Evolutionary conservation across 495 filamentous ascomycete genomes (phyloP).

Genomic region (Bathelium albidoporum): DNA sequence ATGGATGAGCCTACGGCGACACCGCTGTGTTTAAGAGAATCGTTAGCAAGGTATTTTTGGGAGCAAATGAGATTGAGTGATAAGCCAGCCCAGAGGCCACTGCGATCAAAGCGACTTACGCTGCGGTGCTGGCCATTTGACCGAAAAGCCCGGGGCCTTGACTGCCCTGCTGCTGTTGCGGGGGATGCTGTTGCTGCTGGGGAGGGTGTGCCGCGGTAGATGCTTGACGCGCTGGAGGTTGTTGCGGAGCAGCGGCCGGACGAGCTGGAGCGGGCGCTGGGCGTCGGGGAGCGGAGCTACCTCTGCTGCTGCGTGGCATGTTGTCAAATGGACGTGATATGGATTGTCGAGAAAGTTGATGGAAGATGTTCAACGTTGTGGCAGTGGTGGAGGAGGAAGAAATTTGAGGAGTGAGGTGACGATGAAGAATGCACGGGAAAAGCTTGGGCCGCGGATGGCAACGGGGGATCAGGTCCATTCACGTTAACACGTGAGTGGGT

Average conservation of each 20-base stretch:
- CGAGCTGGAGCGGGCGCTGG: conserved; percentile 20
- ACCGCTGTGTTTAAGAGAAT: conserved; percentile 47
- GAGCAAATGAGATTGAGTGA: too few species aligned
- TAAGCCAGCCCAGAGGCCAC: too few species aligned
- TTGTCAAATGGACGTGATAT: not conserved
- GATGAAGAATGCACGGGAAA: not conserved
- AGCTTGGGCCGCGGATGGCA: not conserved
- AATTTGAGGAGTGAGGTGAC: not conserved
- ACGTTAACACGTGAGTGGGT: not conserved
- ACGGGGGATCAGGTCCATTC: not conserved
- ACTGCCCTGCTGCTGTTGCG: conserved; percentile 15
- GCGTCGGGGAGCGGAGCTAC: conserved; percentile 19
- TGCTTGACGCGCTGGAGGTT: conserved; percentile 23
- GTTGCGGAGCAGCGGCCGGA: conserved; percentile 20
- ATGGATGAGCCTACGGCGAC: conserved; percentile 91
- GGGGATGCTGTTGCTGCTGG: conserved; percentile 11
- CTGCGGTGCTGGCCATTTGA: conserved; percentile 38
- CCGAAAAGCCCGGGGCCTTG: conserved; percentile 35
- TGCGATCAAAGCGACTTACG: conserved; percentile 36
- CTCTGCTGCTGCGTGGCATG: conserved; percentile 3
- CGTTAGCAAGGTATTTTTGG: not conserved
- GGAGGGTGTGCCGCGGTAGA: conserved; percentile 31
- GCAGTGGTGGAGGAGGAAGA: not conserved
- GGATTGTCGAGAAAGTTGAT: not conserved
- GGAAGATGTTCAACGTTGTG: not conserved